A percentile compares a stretch with the other conserved stretches of the same genome.
Evolutionary conservation across 2,329 filamentous ascomycete species (phyloP).

Genomic region (Falciphora oryzae): DNA sequence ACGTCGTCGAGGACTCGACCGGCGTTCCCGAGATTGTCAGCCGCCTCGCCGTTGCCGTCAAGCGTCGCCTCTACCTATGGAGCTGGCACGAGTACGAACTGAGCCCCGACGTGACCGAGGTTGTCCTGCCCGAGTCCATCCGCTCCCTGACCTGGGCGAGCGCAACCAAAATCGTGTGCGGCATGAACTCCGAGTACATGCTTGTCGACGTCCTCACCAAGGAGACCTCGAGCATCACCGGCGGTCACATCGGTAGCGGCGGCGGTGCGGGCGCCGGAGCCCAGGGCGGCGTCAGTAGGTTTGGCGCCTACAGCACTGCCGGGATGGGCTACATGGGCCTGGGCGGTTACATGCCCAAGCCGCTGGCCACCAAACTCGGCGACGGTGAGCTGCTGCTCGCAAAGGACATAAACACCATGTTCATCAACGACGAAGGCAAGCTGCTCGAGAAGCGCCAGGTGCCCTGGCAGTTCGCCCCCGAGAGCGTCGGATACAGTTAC

Average conservation of each 20-base stretch:
- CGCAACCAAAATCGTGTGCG: slow-evolving; percentile 79
- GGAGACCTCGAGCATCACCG: slow-evolving; percentile 70
- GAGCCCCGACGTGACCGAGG: slow-evolving; percentile 64
- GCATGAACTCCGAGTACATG: slow-evolving; percentile 87
- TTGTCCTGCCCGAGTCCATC: slow-evolving; percentile 75
- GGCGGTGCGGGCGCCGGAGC: slow-evolving; percentile 48
- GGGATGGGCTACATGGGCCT: slow-evolving; percentile 98
- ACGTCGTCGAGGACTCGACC: slow-evolving; percentile 87
- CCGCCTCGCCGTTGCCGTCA: slow-evolving; percentile 84
- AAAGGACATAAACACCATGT: slow-evolving; percentile 95
- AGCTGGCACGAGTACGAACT: slow-evolving; percentile 95
- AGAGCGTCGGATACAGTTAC: slow-evolving; percentile 92
- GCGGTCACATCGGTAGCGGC: slow-evolving; percentile 57
- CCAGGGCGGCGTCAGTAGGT: slow-evolving; percentile 56
- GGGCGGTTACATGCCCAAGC: slow-evolving; percentile 85
- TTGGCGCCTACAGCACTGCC: slow-evolving; percentile 75
- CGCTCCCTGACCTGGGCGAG: slow-evolving; percentile 89
- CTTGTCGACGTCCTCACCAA: slow-evolving; percentile 78
- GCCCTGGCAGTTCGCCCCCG: slow-evolving; percentile 85
- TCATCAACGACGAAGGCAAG: slow-evolving; percentile 79
- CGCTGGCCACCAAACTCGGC: slow-evolving; percentile 73
- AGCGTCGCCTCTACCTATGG: slow-evolving; percentile 85
- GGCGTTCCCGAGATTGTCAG: slow-evolving; percentile 92
- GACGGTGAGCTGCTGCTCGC: slow-evolving; percentile 86
- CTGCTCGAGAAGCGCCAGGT: slow-evolving; percentile 79